phyloP scores from a whole-genome alignment of 805 yeast species.

The Kuraishia cidri region DNA sequence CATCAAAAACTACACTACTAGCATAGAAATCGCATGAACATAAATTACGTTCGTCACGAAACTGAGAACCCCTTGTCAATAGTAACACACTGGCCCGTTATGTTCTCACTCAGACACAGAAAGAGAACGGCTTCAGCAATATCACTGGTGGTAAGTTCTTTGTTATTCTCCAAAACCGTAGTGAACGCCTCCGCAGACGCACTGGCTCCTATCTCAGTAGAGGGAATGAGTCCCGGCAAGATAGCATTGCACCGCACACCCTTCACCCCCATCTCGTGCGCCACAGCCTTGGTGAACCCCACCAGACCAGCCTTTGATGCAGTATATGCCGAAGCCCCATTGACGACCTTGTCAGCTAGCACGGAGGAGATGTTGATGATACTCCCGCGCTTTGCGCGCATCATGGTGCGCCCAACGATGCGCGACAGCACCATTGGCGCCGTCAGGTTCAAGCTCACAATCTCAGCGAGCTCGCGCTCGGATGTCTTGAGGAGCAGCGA shows the following conservation, averaged over 20 bases:
- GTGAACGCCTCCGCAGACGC: constrained; percentile 13
- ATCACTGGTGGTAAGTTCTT: constrained; percentile 10
- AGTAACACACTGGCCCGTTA: constrained; percentile 20
- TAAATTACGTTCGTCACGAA: no score
- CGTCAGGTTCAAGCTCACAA: constrained; percentile 47
- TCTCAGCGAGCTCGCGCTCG: constrained; percentile 26
- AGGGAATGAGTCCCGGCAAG: constrained; percentile 57
- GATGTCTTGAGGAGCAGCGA: constrained; percentile 36
- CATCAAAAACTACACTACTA: no score
- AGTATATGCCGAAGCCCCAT: constrained; percentile 60
- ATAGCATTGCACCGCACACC: constrained; percentile 56
- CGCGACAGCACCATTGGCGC: constrained; percentile 57
- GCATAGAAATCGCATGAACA: no score
- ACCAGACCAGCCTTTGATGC: constrained; percentile 66
- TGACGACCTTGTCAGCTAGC: constrained; percentile 31
- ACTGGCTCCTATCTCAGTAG: constrained; percentile 54
- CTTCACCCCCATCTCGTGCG: constrained; percentile 45
- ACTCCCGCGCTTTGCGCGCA: constrained; percentile 17
- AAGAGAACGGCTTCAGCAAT: constrained; percentile 13
- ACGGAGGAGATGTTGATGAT: constrained; percentile 65
- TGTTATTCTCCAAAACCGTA: constrained; percentile 4
- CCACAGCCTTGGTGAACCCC: constrained; percentile 51
- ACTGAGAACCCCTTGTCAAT: constrained; percentile 17
- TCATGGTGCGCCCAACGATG: constrained; percentile 40
- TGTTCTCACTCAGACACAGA: constrained; percentile 10